Evolutionary conservation across 192 early-diverging fungal species (phyloP).

Genomic region (Coemansia furcata): DNA sequence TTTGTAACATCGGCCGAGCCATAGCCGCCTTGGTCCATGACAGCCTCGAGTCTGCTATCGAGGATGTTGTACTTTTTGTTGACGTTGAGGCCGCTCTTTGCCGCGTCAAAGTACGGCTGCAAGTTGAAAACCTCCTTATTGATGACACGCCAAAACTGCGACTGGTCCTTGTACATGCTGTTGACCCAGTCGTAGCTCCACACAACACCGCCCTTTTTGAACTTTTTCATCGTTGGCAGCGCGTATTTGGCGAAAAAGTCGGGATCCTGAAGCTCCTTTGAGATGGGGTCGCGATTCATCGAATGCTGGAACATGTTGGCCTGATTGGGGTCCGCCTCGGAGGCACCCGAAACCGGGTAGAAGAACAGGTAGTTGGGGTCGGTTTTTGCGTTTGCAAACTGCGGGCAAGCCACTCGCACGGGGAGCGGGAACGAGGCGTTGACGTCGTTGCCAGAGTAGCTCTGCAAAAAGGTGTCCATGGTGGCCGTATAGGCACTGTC

Average conservation of each 20-base stretch:
- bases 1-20: constrained; percentile 49
- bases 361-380: constrained; percentile 31
- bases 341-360: constrained; percentile 7
- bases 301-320: constrained; percentile 19
- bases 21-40: constrained; percentile 47
- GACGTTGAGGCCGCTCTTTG: constrained; percentile 14
- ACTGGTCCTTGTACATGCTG: constrained; percentile 48
- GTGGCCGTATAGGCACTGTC: constrained; percentile 11
- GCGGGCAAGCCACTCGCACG: constrained; percentile 56
- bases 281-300: constrained; percentile 11
- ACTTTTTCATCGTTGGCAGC: constrained; percentile 27
- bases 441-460: constrained; percentile 45
- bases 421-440: constrained; percentile 64
- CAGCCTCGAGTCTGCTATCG: constrained; percentile 19
- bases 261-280: constrained; percentile 22
- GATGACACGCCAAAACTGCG: constrained; percentile 57
- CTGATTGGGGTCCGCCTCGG: not conserved
- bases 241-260: constrained; percentile 22
- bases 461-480: constrained; percentile 16
- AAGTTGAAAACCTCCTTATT: constrained; percentile 67
- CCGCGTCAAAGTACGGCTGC: constrained; percentile 54
- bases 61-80: constrained; percentile 56
- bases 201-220: constrained; percentile 62
- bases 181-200: constrained; percentile 55
- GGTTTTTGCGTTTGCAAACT: constrained; percentile 16